These are phyloP conservation scores for Amylocarpus encephaloides DNA, from an alignment of 2,329 filamentous ascomycete species.

Conservation along the genomic window DNA sequence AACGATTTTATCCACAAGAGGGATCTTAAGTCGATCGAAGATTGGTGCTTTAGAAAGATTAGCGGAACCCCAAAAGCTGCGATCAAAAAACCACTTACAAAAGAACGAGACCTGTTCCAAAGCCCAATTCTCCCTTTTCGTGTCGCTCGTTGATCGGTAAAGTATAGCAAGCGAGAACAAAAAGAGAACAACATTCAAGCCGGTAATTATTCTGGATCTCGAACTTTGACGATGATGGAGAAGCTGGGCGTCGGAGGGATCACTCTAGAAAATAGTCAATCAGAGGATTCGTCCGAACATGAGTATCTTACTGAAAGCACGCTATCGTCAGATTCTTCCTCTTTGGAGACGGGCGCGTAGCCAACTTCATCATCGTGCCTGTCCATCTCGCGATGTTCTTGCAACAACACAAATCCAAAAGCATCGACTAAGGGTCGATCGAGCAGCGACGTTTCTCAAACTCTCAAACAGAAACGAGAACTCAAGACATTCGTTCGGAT, in stretches of 20 bases:
- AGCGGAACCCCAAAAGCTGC: neutral
- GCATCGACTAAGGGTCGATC: too few relatives aligned
- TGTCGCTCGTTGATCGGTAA: neutral
- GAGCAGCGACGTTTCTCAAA: too few relatives aligned
- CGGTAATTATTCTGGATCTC: neutral
- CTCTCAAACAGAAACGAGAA: too few relatives aligned
- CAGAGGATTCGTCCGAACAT: too few relatives aligned
- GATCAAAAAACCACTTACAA: neutral
- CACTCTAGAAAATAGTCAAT: neutral
- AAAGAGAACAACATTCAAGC: neutral
- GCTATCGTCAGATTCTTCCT: too few relatives aligned
- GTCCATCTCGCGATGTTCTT: too few relatives aligned
- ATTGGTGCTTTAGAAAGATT: neutral
- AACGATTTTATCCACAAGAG: neutral
- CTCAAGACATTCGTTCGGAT: too few relatives aligned
- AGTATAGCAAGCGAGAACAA: neutral
- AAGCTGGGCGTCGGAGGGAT: neutral
- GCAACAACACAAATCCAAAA: too few relatives aligned
- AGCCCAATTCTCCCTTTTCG: neutral
- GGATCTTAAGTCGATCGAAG: constrained; percentile 1
- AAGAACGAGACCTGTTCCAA: constrained; percentile 1
- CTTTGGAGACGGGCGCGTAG: too few relatives aligned
- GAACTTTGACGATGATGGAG: neutral
- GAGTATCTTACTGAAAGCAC: too few relatives aligned
- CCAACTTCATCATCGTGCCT: too few relatives aligned